These are phyloP conservation scores for Talaromyces pinophilus DNA, from an alignment of 2,329 filamentous ascomycete species.

Conservation along the genomic window DNA sequence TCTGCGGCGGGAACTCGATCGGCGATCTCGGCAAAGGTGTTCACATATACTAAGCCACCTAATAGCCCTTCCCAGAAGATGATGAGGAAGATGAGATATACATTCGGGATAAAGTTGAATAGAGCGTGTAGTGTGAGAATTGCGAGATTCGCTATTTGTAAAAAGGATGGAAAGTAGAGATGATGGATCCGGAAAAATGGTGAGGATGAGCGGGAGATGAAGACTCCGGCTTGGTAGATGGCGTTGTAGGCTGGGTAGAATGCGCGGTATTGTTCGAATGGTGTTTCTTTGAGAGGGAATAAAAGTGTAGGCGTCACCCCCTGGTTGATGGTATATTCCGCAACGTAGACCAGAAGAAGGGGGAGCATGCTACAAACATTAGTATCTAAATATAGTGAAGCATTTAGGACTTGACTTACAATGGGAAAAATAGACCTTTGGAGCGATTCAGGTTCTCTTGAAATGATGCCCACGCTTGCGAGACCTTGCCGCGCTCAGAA, in stretches of 20 bases:
- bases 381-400: not conserved
- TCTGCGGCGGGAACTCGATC: constrained; percentile 75
- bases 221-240: constrained; percentile 92
- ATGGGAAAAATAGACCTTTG: constrained; percentile 69
- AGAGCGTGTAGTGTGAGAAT: constrained; percentile 75
- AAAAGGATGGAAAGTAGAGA: constrained; percentile 77
- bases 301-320: constrained; percentile 86
- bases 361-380: constrained; percentile 70
- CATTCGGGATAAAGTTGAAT: constrained; percentile 76
- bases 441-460: constrained; percentile 64
- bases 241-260: constrained; percentile 96
- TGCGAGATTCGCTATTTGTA: constrained; percentile 77
- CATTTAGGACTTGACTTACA: constrained; percentile 47
- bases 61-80: constrained; percentile 94
- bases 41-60: constrained; percentile 90
- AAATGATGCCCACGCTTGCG: constrained; percentile 42
- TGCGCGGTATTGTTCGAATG: constrained; percentile 76
- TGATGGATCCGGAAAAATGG: constrained; percentile 80
- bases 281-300: constrained; percentile 74
- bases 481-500: constrained; percentile 21
- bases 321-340: constrained; percentile 97
- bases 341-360: constrained; percentile 86
- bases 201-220: constrained; percentile 87
- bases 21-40: constrained; percentile 91
- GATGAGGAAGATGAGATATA: constrained; percentile 81